Conservation (phyloP, 352 stramenopile species). For the Halophytophthora batemanensis region DNA sequence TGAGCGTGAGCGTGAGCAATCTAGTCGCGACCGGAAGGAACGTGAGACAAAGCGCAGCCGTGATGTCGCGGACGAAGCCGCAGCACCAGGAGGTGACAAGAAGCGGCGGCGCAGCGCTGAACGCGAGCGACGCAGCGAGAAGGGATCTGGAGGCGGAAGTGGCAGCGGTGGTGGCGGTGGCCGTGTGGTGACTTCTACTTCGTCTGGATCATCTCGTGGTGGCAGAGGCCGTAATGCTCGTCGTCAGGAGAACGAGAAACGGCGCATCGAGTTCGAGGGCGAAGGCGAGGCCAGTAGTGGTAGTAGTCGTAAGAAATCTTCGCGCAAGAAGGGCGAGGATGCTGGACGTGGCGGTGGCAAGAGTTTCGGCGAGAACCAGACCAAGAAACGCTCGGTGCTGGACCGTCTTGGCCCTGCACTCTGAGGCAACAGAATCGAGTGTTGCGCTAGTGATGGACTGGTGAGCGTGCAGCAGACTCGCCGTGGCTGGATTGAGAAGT, state of each 20-base stretch:
- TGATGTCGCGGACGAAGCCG: slow-evolving; percentile 28
- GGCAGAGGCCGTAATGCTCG: slow-evolving; percentile 29
- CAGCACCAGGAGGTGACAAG: slow-evolving; percentile 16
- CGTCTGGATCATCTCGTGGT: slow-evolving; percentile 28
- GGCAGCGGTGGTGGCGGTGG: slow-evolving; percentile 22
- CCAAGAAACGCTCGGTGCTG: slow-evolving; percentile 83
- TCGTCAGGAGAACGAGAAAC: slow-evolving; percentile 35
- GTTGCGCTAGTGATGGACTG: background rate
- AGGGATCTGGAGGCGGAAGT: slow-evolving; percentile 3
- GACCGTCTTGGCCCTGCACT: slow-evolving; percentile 77
- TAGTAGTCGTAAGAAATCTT: slow-evolving; percentile 25
- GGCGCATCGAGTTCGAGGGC: slow-evolving; percentile 57
- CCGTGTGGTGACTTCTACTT: slow-evolving; percentile 47
- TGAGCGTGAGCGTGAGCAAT: slow-evolving; percentile 25
- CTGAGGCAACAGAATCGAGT: slow-evolving; percentile 10
- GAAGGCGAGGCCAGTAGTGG: slow-evolving; percentile 21
- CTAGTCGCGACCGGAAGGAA: slow-evolving; percentile 30
- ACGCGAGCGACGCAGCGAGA: slow-evolving; percentile 11
- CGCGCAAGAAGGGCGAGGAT: slow-evolving; percentile 47
- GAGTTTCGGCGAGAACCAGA: slow-evolving; percentile 47
- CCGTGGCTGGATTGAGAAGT: no score
- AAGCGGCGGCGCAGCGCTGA: slow-evolving; percentile 28
- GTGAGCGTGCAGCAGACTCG: no score
- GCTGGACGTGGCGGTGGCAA: slow-evolving; percentile 26
- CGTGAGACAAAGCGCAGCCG: slow-evolving; percentile 34